These are phyloP conservation scores for Fusarium decemcellulare DNA, from an alignment of 2,329 filamentous ascomycete genomes.

Conservation along the genomic window DNA sequence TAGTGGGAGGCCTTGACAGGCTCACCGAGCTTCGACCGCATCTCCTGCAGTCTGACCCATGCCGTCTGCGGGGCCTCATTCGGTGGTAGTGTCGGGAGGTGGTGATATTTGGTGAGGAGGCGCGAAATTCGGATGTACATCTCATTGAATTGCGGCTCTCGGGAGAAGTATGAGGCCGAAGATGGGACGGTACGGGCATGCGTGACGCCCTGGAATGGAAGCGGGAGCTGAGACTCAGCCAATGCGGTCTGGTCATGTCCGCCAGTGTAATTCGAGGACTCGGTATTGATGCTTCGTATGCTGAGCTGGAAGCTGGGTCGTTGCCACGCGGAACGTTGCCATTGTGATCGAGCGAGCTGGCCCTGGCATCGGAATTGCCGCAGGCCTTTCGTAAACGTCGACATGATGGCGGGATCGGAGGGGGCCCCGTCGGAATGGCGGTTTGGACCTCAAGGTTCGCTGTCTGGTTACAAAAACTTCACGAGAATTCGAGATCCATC, in stretches of 20 bases:
- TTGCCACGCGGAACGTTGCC: slow-evolving; percentile 44
- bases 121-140: slow-evolving; percentile 80
- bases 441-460: slow-evolving; percentile 40
- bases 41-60: slow-evolving; percentile 86
- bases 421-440: slow-evolving; percentile 43
- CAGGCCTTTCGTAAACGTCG: slow-evolving; percentile 51
- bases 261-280: slow-evolving; percentile 31
- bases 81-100: slow-evolving; percentile 77
- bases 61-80: slow-evolving; percentile 79
- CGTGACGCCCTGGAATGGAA: slow-evolving; percentile 51
- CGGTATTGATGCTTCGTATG: slow-evolving; percentile 47
- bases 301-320: slow-evolving; percentile 43
- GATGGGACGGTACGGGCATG: slow-evolving; percentile 84
- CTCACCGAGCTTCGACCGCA: slow-evolving; percentile 80
- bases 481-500: slow-evolving; percentile 32
- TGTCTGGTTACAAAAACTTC: slow-evolving; percentile 47
- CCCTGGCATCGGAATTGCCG: slow-evolving; percentile 54
- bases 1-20: slow-evolving; percentile 83
- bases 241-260: slow-evolving; percentile 30
- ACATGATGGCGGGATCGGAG: slow-evolving; percentile 51
- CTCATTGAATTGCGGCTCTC: slow-evolving; percentile 88
- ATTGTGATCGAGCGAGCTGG: slow-evolving; percentile 49
- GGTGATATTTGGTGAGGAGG: slow-evolving; percentile 79
- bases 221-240: slow-evolving; percentile 42
- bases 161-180: slow-evolving; percentile 96